These are phyloP conservation scores for Trichosphaerium sp. DNA, from an alignment of 78 protist genomes.

Conservation along the genomic window DNA sequence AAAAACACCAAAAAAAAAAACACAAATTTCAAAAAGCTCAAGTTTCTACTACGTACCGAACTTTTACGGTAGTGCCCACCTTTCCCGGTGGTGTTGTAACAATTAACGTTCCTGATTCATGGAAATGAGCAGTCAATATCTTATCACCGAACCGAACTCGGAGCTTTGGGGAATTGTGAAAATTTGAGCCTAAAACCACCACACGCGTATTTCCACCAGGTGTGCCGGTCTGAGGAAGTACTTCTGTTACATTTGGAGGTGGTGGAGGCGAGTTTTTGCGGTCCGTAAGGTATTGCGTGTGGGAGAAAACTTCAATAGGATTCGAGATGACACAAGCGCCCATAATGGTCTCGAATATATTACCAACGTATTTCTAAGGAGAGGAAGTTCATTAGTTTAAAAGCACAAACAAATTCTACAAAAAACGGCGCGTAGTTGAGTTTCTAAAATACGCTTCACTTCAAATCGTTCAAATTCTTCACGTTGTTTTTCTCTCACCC, in stretches of 20 bases:
- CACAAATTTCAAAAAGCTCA: too few species aligned
- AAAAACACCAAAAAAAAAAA: too few species aligned
- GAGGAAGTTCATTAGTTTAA: too few species aligned
- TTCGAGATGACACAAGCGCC: slow-evolving; percentile 42
- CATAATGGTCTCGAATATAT: slow-evolving; percentile 27
- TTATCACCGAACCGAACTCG: slow-evolving; percentile 12
- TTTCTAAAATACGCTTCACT: too few species aligned
- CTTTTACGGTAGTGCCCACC: too few species aligned
- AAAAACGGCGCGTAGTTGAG: too few species aligned
- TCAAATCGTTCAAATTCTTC: too few species aligned
- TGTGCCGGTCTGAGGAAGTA: slow-evolving; percentile 35
- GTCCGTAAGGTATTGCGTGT: slow-evolving; percentile 51
- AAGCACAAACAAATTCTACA: too few species aligned
- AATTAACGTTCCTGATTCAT: slow-evolving; percentile 60
- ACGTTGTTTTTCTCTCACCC: too few species aligned
- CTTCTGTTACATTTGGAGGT: slow-evolving; percentile 46
- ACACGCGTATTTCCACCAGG: slow-evolving; percentile 35
- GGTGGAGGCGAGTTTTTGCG: slow-evolving; percentile 45
- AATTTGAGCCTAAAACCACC: slow-evolving; percentile 45
- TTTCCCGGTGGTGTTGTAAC: too few species aligned
- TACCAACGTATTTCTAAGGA: slow-evolving; percentile 45
- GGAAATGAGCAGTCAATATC: background rate
- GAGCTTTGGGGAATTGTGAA: slow-evolving; percentile 24
- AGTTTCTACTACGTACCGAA: too few species aligned
- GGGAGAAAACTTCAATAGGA: slow-evolving; percentile 61